Percentiles rank a stretch among this genome's conserved stretches.
Conservation (phyloP, 257 asterid species). For the Prunella vulgaris region DNA sequence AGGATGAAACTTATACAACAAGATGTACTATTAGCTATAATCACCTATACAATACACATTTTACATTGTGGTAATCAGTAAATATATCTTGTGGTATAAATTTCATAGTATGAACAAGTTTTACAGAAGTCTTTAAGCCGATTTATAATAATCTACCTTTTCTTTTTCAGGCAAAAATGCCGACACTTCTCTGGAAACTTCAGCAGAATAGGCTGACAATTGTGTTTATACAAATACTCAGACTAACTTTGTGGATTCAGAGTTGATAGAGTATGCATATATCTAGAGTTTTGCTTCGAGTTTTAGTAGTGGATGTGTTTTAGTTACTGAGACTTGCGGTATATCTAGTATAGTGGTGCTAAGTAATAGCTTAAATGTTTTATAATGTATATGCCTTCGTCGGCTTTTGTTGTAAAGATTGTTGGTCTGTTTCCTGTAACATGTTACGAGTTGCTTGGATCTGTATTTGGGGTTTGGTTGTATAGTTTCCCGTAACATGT, state of each 20-base stretch:
- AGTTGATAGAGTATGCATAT: not conserved
- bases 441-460: too few relatives aligned
- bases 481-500: too few relatives aligned
- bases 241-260: slow-evolving; percentile 17
- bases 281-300: not conserved
- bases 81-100: too few relatives aligned
- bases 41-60: too few relatives aligned
- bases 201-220: slow-evolving; percentile 14
- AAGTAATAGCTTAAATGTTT: not conserved
- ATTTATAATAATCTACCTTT: not conserved
- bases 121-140: too few relatives aligned
- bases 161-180: slow-evolving; percentile 19
- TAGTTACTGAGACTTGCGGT: not conserved
- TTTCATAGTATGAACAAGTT: too few relatives aligned
- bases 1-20: too few relatives aligned
- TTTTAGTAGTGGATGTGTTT: slow-evolving; percentile 8
- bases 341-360: not conserved
- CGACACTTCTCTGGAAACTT: slow-evolving; percentile 6
- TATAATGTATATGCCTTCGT: not conserved
- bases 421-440: not conserved
- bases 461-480: too few relatives aligned
- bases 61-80: too few relatives aligned
- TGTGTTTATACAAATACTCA: slow-evolving; percentile 18
- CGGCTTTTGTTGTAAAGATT: not conserved
- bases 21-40: too few relatives aligned